Evolutionary conservation across 148 eudicot genomes (phyloP).

Genomic region (Limonium bicolor): DNA sequence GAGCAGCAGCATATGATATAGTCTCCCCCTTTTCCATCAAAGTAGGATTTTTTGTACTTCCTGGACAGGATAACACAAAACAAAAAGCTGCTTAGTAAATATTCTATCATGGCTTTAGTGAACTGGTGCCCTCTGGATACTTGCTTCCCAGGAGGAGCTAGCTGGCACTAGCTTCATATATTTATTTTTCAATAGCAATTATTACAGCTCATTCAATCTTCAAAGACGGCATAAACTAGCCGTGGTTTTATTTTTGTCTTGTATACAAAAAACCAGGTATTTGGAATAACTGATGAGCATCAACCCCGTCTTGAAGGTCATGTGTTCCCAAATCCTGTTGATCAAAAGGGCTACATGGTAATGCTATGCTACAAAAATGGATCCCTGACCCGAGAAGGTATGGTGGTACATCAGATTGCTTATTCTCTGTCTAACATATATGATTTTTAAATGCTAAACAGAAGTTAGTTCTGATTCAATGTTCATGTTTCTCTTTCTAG

Average conservation of each 20-base stretch:
- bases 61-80: no score
- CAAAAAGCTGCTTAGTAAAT: no score
- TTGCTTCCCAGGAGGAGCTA: no score
- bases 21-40: no score
- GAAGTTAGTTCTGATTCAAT: conserved; percentile 1
- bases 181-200: no score
- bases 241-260: conserved; percentile 3
- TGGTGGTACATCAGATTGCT: no score
- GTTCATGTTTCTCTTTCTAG: conserved; percentile 22
- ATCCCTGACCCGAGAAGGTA: conserved; percentile 92
- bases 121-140: no score
- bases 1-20: no score
- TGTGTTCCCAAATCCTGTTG: conserved; percentile 87
- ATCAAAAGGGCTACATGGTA: conserved; percentile 77
- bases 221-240: neutral
- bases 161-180: no score
- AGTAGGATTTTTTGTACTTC: no score
- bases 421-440: neutral
- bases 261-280: conserved; percentile 35
- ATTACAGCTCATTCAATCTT: no score
- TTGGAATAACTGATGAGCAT: conserved; percentile 67
- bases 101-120: no score
- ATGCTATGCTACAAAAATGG: conserved; percentile 92
- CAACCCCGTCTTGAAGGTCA: conserved; percentile 81
- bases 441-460: neutral